These are phyloP conservation scores for Stenogyne calaminthoides DNA, from an alignment of 305 asterid species.

Conservation along the genomic window DNA sequence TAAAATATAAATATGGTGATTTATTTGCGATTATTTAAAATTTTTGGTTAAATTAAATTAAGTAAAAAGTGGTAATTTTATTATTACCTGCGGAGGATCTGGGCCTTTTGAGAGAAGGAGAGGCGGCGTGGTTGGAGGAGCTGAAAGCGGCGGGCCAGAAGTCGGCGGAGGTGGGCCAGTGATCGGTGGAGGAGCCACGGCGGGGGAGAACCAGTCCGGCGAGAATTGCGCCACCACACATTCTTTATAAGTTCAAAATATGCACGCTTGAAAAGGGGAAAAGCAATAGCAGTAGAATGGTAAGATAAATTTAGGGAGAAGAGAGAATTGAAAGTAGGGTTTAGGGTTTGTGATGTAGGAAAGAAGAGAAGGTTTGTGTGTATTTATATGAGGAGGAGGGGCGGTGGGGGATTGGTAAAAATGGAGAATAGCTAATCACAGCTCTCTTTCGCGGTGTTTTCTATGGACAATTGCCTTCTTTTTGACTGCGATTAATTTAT, in stretches of 20 bases:
- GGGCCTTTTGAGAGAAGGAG: slow-evolving; percentile 39
- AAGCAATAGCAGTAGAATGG: background rate
- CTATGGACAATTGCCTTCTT: background rate
- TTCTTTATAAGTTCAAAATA: slow-evolving; percentile 24
- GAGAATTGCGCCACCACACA: slow-evolving; percentile 89
- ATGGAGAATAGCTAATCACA: slow-evolving; percentile 11
- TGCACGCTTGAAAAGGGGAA: background rate
- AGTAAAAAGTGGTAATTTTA: too few species aligned
- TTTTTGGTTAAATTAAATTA: too few species aligned
- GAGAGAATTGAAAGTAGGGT: background rate
- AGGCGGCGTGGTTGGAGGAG: slow-evolving; percentile 15
- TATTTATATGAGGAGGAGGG: background rate
- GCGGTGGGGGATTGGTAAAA: background rate
- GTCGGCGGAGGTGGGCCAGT: slow-evolving; percentile 43
- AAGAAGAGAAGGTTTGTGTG: background rate
- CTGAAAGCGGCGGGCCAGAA: slow-evolving; percentile 52
- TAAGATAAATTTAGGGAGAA: background rate
- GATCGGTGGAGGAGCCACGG: slow-evolving; percentile 32
- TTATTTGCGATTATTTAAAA: too few species aligned
- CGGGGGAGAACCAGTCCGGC: slow-evolving; percentile 53
- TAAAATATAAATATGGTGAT: too few species aligned
- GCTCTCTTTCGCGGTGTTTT: slow-evolving; percentile 20
- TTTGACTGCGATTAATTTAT: background rate
- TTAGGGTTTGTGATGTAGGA: background rate
- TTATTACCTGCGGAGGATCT: slow-evolving; percentile 38